Percentiles rank a stretch among this genome's conserved stretches.
These are phyloP conservation scores for Globisporangium acanthophoron DNA, from an alignment of 352 stramenopile species.

Conservation along the genomic window DNA sequence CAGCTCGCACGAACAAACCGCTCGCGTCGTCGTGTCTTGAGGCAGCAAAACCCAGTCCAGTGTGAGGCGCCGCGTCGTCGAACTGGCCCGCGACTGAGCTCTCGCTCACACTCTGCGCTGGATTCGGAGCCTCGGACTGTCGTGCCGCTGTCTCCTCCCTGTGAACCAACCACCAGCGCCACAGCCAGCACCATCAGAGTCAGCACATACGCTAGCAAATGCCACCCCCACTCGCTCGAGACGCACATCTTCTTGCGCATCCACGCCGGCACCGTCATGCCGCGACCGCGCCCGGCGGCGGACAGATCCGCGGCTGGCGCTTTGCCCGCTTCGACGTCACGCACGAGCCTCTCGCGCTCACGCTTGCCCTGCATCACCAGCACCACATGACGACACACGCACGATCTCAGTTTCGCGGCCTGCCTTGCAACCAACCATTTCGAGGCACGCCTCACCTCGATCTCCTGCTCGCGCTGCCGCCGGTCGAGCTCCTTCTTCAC, in stretches of 20 bases:
- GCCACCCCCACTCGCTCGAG: neutral
- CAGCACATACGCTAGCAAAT: too few relatives aligned
- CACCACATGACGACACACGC: neutral
- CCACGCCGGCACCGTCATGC: constrained; percentile 90
- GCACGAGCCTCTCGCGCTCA: constrained; percentile 62
- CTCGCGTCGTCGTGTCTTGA: neutral
- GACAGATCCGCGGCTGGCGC: constrained; percentile 45
- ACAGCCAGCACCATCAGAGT: neutral
- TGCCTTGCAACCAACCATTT: too few relatives aligned
- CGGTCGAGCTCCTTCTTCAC: constrained; percentile 78
- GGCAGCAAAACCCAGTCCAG: constrained; percentile 26
- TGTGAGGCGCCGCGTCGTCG: constrained; percentile 36
- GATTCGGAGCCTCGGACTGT: neutral
- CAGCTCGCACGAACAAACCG: constrained; percentile 4
- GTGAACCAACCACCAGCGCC: neutral
- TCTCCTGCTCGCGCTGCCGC: constrained; percentile 67
- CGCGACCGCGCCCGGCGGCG: constrained; percentile 61
- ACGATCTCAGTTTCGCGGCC: neutral
- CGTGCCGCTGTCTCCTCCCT: constrained; percentile 59
- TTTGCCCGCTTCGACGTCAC: constrained; percentile 64
- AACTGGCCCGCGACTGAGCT: constrained; percentile 33
- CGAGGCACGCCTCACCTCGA: constrained; percentile 32
- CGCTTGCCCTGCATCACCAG: constrained; percentile 38
- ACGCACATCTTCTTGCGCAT: constrained; percentile 90
- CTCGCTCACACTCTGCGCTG: neutral